phyloP scores from a whole-genome alignment of 2,329 filamentous ascomycete genomes.

The Trichoderma aggressivum region DNA sequence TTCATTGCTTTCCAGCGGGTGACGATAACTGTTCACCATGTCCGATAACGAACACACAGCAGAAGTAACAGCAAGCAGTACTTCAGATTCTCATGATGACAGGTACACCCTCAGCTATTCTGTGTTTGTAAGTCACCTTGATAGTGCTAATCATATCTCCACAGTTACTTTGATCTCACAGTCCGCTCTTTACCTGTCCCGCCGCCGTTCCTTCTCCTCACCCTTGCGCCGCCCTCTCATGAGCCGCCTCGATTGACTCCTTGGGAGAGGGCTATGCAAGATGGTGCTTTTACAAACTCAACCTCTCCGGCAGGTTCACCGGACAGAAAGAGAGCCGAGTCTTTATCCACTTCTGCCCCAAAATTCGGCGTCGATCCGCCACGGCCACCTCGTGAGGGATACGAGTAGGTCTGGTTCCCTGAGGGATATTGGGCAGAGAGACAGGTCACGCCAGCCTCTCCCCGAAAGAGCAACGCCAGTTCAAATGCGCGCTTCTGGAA shows the following conservation, averaged over 20 bases:
- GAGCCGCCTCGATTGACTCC: not conserved
- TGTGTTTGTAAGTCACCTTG: no score
- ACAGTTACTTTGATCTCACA: slow-evolving; percentile 35
- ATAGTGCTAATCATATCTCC: not conserved
- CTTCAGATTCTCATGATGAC: slow-evolving; percentile 20
- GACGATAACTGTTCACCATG: slow-evolving; percentile 21
- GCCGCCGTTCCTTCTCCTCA: slow-evolving; percentile 23
- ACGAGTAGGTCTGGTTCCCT: slow-evolving; percentile 63
- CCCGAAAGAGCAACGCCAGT: slow-evolving; percentile 33
- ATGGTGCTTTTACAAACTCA: slow-evolving; percentile 16
- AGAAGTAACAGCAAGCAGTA: not conserved
- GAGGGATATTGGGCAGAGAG: slow-evolving; percentile 62
- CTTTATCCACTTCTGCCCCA: not conserved
- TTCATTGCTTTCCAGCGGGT: not conserved
- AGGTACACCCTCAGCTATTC: slow-evolving; percentile 23
- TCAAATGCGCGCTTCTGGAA: slow-evolving; percentile 38
- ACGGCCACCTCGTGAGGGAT: slow-evolving; percentile 50
- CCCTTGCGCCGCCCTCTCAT: slow-evolving; percentile 15
- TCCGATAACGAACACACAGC: slow-evolving; percentile 17
- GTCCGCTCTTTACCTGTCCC: slow-evolving; percentile 20
- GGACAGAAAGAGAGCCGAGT: not conserved
- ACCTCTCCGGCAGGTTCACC: not conserved
- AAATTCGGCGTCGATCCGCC: slow-evolving; percentile 48
- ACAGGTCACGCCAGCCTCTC: slow-evolving; percentile 28
- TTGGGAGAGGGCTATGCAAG: slow-evolving; percentile 16